Evolutionary conservation across 371 early-diverging fungal genomes (phyloP), one percentile per base, ranked within the genome.

Genomic region (Syncephalastrum racemosum): DNA sequence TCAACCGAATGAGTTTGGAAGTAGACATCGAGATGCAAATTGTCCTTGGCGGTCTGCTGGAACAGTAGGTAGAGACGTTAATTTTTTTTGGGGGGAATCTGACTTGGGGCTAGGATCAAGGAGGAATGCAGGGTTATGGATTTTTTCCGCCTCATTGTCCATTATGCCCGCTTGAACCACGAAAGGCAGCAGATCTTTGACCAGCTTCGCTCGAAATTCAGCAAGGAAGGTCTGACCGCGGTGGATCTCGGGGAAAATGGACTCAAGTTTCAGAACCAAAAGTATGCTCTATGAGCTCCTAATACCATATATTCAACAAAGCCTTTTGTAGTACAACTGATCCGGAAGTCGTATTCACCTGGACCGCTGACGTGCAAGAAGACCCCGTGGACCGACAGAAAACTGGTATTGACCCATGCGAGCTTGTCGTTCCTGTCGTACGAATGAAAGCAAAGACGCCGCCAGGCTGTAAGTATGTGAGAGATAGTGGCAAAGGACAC

Each of bases 131-230:
- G 73, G 47, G 41, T 77, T 2, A 14, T 77, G 4, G 60, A 31
- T 0, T 73, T 77, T 41, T 77, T 77, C 24, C 61, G 66, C 19
- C 31, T 71, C 15, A 18, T 73, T 8, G 54, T 59, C 13, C 68
- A 67, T 48, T 64, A 67, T 50, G 65, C 60, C n/a, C 45, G 56
- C 42, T 31, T 75, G 7, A 53, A 56, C 5, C 24, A 61, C n/a
- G 61, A 66, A 22, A 44, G 70, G 27, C 53, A 56, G 18, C 16
- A 3, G 10, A 36, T 64, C 1, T 70, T 75, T 44, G 44, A 61
- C 14, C 44, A 31, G 22, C 46, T 72, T 10, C 24, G 41, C 7
- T 15, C 56, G 3, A 14, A 23, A 20, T 65, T 52, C 15, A 22
- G 39, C 8, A 22, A 53, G 20, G 54, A 50, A 4, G 20, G 45